Percentiles rank a stretch among this genome's conserved stretches.
Conservation (phyloP, 352 stramenopile genomes). For the Thraustochytrium striatum region DNA sequence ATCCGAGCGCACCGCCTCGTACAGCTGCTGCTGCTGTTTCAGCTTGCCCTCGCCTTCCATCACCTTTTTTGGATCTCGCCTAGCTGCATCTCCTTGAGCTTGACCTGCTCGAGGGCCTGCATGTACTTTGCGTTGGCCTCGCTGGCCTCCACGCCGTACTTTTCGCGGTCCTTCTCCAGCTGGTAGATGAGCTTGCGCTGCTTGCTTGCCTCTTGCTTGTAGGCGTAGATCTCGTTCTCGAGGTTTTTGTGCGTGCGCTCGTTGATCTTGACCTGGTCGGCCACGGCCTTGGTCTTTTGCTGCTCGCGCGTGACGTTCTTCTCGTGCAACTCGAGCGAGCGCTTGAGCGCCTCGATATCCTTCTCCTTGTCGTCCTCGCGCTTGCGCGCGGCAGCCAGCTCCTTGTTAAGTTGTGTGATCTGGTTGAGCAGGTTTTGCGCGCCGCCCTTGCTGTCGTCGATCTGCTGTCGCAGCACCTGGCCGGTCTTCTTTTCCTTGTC, state of each 20-base stretch:
- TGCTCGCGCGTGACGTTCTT: constrained; percentile 55
- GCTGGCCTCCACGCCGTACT: constrained; percentile 76
- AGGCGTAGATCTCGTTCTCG: constrained; percentile 75
- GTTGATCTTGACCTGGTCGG: constrained; percentile 60
- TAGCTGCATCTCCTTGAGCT: constrained; percentile 61
- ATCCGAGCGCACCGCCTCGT: constrained; percentile 87
- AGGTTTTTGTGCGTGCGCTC: constrained; percentile 58
- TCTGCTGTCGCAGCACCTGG: constrained; percentile 55
- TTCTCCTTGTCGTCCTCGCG: constrained; percentile 52
- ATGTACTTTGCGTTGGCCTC: constrained; percentile 55
- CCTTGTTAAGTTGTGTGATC: constrained; percentile 73
- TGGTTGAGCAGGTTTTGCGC: constrained; percentile 64
- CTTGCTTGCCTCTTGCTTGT: constrained; percentile 72
- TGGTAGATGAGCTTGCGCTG: constrained; percentile 70
- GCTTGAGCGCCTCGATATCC: constrained; percentile 61
- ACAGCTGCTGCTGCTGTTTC: constrained; percentile 93
- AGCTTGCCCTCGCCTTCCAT: constrained; percentile 84
- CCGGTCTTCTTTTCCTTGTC: constrained; percentile 52
- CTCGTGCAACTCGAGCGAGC: constrained; percentile 59
- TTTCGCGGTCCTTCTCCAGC: constrained; percentile 74
- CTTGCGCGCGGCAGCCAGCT: constrained; percentile 63
- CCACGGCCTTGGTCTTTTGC: constrained; percentile 66
- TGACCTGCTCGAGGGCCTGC: constrained; percentile 67
- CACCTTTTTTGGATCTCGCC: constrained; percentile 65
- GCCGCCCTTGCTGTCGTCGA: constrained; percentile 56